phyloP scores from a whole-genome alignment of 192 early-diverging fungal species.

The Backusella macrospora region DNA sequence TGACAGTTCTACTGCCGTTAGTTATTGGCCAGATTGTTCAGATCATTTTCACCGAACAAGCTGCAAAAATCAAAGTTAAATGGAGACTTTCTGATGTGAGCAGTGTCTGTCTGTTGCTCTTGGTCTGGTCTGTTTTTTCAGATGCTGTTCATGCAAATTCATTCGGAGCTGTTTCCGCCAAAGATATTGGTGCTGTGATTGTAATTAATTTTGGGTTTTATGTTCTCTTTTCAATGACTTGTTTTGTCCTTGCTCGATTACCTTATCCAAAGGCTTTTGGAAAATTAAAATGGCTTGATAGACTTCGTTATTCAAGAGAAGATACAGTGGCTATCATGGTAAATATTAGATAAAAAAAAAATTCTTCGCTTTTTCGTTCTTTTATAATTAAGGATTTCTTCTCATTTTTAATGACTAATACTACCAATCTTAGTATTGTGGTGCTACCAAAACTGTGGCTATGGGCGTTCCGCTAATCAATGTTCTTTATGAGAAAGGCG shows the following conservation, averaged over 20 bases:
- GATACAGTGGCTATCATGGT: conserved; percentile 65
- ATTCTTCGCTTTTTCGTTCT: background rate
- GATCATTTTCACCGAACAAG: conserved; percentile 43
- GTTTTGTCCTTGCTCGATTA: conserved; percentile 47
- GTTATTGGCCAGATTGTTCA: conserved; percentile 62
- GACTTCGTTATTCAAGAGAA: conserved; percentile 39
- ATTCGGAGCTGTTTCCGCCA: conserved; percentile 47
- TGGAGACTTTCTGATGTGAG: conserved; percentile 61
- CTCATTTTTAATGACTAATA: background rate
- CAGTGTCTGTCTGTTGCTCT: conserved; percentile 55
- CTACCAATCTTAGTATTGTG: conserved; percentile 51
- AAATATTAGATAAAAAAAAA: background rate
- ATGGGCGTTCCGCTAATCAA: conserved; percentile 77
- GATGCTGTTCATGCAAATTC: conserved; percentile 64
- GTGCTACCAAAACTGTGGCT: conserved; percentile 73
- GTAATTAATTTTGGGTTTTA: conserved; percentile 54
- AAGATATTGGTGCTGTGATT: conserved; percentile 54
- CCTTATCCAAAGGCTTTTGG: conserved; percentile 31
- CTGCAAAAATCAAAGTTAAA: conserved; percentile 49
- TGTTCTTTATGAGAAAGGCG: conserved; percentile 54
- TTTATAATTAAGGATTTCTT: conserved; percentile 5
- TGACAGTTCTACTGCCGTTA: conserved; percentile 66
- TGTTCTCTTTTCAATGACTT: conserved; percentile 51
- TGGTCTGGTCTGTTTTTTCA: conserved; percentile 74
- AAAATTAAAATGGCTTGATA: conserved; percentile 34